A percentile compares a stretch with the other conserved stretches of the same genome.
Conservation (phyloP, 805 yeast genomes). For the Yamadazyma phyllophila region DNA sequence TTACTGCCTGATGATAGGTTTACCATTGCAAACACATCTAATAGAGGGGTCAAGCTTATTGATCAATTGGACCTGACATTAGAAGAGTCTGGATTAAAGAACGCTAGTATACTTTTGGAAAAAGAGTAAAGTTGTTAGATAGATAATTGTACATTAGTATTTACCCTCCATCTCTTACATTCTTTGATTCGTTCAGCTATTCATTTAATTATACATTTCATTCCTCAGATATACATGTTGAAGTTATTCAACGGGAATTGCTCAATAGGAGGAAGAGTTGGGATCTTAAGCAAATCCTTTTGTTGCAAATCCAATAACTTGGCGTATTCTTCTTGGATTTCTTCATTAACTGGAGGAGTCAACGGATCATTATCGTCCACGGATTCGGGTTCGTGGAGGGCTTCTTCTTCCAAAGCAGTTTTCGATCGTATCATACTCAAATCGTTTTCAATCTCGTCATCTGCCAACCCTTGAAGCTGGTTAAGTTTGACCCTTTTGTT, state of each 20-base stretch:
- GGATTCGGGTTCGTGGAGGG: slow-evolving; percentile 6
- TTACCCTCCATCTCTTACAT: no score
- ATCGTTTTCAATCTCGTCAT: slow-evolving; percentile 26
- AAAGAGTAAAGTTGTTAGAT: slow-evolving; percentile 18
- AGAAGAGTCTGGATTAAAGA: slow-evolving; percentile 73
- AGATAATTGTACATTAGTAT: not conserved
- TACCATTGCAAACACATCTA: slow-evolving; percentile 31
- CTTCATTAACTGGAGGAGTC: slow-evolving; percentile 1
- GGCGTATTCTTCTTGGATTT: slow-evolving; percentile 1
- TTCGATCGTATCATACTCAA: slow-evolving; percentile 17
- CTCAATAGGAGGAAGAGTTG: slow-evolving; percentile 12
- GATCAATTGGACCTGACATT: slow-evolving; percentile 60
- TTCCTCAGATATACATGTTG: not conserved
- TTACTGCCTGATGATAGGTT: slow-evolving; percentile 39
- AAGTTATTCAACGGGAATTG: slow-evolving; percentile 4
- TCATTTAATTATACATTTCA: not conserved
- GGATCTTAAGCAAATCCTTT: not conserved
- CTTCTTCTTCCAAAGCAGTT: slow-evolving; percentile 6
- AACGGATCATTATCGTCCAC: slow-evolving; percentile 3
- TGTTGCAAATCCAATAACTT: slow-evolving; percentile 1
- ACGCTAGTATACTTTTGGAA: slow-evolving; percentile 78
- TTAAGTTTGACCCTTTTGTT: slow-evolving; percentile 12
- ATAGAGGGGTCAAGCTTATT: slow-evolving; percentile 48
- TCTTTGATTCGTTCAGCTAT: no score
- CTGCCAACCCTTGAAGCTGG: slow-evolving; percentile 19